Base-by-base conservation (phyloP, 2,329 filamentous ascomycete genomes). In the Talaromyces sp. region DNA sequence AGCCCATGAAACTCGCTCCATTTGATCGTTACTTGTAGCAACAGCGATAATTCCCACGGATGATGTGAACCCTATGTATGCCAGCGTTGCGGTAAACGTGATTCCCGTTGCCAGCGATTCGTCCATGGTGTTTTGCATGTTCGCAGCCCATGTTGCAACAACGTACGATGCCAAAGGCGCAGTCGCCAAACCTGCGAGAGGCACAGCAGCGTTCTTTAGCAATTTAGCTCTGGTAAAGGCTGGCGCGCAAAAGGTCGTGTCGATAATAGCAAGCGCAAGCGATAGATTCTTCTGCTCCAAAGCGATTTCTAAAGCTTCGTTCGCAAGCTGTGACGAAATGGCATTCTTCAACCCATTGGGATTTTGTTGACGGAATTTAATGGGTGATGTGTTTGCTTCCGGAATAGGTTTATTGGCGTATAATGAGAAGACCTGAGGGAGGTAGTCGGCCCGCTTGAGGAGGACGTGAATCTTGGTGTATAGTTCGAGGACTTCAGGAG, bases 1-100 rank as follows among this genome's bases (percentile, higher is more conserved):
- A 9, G 90, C 84, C 95, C 95, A 99, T 2, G 92, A 93, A 5
- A 98, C 92, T 22, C 95, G 87, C 72, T 90, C 89, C 91, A 97
- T 97, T 78, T 98, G 93, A 76, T 98, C 93, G 78, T 97, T 97
- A 67, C 89, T 85, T 39, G 94, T 97, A 31, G 92, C 89, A 66
- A 96, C 82, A 9, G 94, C 92, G 43, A 98, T 87, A 49, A 95
- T 80, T 2, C 94, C 95, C 62, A 98, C 86, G 10, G 89, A 92
- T 3, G 87, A 89, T 4, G 93, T 93, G 68, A 92, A 91, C 22
- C 87, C 85, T 49, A 96, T 84, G 76, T 98, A 99, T 7, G 92
- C 90, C 67, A 94, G 80, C 59, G 95, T 90, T 13, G 91, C 93
- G 0, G 86, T 86, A 74, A 96, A 92, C 4, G 90, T 89, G 67